phyloP scores from a whole-genome alignment of 176 grass and related monocot genomes.

The Phyllostachys edulis region DNA sequence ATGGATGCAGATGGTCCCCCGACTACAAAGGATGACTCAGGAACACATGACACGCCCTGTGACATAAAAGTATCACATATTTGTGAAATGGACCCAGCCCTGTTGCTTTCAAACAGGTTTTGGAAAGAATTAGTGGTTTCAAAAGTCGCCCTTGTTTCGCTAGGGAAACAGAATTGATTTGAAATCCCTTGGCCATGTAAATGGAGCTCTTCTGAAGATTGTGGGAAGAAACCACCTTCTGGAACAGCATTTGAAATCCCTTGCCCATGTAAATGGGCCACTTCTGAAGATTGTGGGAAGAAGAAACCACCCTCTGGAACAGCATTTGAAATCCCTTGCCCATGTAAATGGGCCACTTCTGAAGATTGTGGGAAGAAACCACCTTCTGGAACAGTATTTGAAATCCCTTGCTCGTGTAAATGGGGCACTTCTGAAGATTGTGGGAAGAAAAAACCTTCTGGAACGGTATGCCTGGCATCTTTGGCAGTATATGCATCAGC shows the following conservation, averaged over 20 bases:
- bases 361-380: no score
- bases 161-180: constrained; percentile 15
- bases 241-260: constrained; percentile 1
- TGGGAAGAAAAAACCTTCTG: constrained; percentile 24
- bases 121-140: constrained; percentile 37
- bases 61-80: constrained; percentile 83
- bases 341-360: no score
- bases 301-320: constrained; percentile 8
- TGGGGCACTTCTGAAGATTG: constrained; percentile 15
- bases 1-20: constrained; percentile 45
- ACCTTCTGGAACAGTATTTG: not conserved
- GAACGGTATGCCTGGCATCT: constrained; percentile 19
- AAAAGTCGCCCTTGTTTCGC: constrained; percentile 42
- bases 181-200: constrained; percentile 10
- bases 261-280: not conserved
- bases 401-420: constrained; percentile 30
- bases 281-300: not conserved
- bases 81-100: constrained; percentile 54
- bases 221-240: constrained; percentile 13
- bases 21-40: constrained; percentile 65
- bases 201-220: not conserved
- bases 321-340: no score
- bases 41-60: constrained; percentile 66
- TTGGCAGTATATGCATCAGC: constrained; percentile 28
- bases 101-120: constrained; percentile 52